Percentiles rank a stretch among this genome's conserved stretches.
phyloP scores from a whole-genome alignment of 352 stramenopile species.

The Phytophthora megakarya region DNA sequence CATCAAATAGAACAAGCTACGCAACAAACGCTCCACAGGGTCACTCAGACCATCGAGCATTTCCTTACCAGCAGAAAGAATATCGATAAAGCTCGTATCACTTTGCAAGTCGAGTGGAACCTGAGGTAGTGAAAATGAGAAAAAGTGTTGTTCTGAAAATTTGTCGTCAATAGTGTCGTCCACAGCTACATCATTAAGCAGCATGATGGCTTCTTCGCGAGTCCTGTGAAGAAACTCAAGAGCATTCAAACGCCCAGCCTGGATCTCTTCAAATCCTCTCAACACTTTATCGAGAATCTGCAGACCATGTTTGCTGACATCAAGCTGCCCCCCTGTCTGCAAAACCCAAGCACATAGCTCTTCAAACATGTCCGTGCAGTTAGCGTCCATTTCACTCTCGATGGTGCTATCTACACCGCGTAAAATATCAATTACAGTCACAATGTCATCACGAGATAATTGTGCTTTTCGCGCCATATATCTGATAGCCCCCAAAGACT shows the following conservation, averaged over 20 bases:
- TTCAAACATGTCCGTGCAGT: slow-evolving; percentile 21
- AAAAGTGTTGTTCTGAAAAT: slow-evolving; percentile 4
- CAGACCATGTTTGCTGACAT: slow-evolving; percentile 49
- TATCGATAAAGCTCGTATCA: slow-evolving; percentile 33
- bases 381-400: slow-evolving; percentile 3
- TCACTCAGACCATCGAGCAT: slow-evolving; percentile 43
- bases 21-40: slow-evolving; percentile 46
- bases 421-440: slow-evolving; percentile 32
- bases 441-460: slow-evolving; percentile 54
- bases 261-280: slow-evolving; percentile 46
- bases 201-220: slow-evolving; percentile 52
- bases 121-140: slow-evolving; percentile 24
- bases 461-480: slow-evolving; percentile 46
- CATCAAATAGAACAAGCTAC: slow-evolving; percentile 62
- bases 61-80: slow-evolving; percentile 40
- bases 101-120: slow-evolving; percentile 1
- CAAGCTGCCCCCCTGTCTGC: slow-evolving; percentile 47
- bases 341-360: slow-evolving; percentile 43
- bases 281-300: slow-evolving; percentile 32
- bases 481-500: slow-evolving; percentile 49
- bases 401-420: background rate
- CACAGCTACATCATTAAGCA: slow-evolving; percentile 39
- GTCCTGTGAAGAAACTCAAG: slow-evolving; percentile 35
- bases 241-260: slow-evolving; percentile 31
- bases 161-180: slow-evolving; percentile 17